Evolutionary conservation across 2,329 filamentous ascomycete species (phyloP).

Genomic region (Sclerotinia glacialis): DNA sequence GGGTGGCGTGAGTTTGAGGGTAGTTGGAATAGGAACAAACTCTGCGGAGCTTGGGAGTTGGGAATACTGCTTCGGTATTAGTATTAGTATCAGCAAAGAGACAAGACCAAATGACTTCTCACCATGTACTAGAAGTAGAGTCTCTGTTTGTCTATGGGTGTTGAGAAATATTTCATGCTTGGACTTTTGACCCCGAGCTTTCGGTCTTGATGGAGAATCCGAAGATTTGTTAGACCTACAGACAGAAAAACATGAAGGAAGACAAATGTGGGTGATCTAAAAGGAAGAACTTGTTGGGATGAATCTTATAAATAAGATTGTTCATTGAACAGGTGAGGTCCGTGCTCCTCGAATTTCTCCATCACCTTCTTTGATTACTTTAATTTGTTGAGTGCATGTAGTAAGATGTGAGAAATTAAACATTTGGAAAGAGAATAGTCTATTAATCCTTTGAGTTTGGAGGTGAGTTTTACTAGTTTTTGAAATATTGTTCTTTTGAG

Average conservation of each 20-base stretch:
- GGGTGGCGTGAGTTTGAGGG: neutral
- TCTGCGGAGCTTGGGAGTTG: too few relatives aligned
- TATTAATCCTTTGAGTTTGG: neutral
- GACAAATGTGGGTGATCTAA: neutral
- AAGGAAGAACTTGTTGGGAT: neutral
- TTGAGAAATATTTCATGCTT: neutral
- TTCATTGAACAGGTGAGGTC: neutral
- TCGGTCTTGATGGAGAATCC: neutral
- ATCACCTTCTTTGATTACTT: neutral
- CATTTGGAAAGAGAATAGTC: neutral
- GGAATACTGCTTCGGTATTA: neutral
- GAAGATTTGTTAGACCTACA: neutral
- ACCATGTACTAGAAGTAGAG: neutral
- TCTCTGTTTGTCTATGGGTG: too few relatives aligned
- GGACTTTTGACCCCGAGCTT: neutral
- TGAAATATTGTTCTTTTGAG: too few relatives aligned
- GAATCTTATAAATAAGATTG: neutral
- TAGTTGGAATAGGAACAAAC: neutral
- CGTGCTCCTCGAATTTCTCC: neutral
- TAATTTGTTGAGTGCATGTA: neutral
- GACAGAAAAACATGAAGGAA: neutral
- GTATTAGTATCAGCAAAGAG: neutral
- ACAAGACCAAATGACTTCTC: neutral
- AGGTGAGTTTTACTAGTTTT: neutral
- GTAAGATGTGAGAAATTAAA: neutral